Percentiles rank a stretch among this genome's conserved stretches.
Evolutionary conservation across 257 asterid genomes (phyloP).

Genomic region (Cruciata laevipes): DNA sequence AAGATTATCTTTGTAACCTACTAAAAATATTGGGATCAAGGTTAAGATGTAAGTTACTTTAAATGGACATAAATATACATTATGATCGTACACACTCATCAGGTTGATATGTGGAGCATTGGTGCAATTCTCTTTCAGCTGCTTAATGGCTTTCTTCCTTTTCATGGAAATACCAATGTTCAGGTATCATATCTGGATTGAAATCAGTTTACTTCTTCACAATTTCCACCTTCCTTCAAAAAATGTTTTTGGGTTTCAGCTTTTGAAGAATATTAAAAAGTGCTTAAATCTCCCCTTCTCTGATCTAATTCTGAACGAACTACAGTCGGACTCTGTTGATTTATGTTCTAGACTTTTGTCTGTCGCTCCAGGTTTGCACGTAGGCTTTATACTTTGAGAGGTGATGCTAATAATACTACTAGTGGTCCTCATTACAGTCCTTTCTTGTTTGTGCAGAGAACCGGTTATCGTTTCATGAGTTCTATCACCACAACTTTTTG

Average conservation of each 20-base stretch:
- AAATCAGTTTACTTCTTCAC: not conserved
- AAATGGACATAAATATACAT: not conserved
- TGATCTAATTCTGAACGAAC: conserved; percentile 21
- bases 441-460: conserved; percentile 30
- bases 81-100: not conserved
- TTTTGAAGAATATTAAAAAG: conserved; percentile 41
- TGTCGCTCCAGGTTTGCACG: conserved; percentile 33
- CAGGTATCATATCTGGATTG: conserved; percentile 27
- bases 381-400: not conserved
- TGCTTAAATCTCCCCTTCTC: conserved; percentile 34
- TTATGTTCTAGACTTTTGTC: conserved; percentile 44
- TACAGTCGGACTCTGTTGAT: conserved; percentile 38
- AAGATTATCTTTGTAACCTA: not conserved
- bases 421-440: not conserved
- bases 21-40: not conserved
- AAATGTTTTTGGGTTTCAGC: conserved; percentile 23
- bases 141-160: conserved; percentile 52
- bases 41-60: not conserved
- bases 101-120: conserved; percentile 59
- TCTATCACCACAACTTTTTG: conserved; percentile 32
- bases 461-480: conserved; percentile 44
- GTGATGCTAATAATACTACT: not conserved
- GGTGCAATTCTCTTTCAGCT: conserved; percentile 56
- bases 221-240: not conserved
- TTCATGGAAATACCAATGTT: conserved; percentile 39